Percentiles rank a stretch among this genome's conserved stretches.
Evolutionary conservation across 2,329 filamentous ascomycete species (phyloP).

Genomic region (Fusarium caatingaense): DNA sequence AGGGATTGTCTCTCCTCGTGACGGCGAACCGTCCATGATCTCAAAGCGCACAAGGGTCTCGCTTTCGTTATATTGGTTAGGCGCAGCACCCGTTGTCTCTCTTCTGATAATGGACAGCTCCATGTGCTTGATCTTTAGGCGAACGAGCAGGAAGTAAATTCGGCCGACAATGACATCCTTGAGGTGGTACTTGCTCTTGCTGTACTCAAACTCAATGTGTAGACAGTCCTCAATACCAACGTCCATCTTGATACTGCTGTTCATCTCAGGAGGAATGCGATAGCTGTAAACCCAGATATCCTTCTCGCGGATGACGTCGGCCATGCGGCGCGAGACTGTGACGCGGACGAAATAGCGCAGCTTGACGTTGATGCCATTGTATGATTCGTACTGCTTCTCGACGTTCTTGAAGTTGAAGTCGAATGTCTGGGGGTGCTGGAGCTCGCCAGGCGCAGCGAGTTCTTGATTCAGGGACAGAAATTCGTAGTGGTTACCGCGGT

Average conservation of each 20-base stretch:
- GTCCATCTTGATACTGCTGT: slow-evolving; percentile 99
- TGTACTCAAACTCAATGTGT: slow-evolving; percentile 99
- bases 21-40: slow-evolving; percentile 99
- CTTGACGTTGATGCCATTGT: slow-evolving; percentile 99
- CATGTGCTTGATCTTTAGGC: slow-evolving; percentile 99
- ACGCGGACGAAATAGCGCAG: slow-evolving; percentile 98
- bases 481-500: slow-evolving; percentile 98
- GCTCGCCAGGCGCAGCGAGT: slow-evolving; percentile 93
- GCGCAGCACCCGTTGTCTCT: slow-evolving; percentile 94
- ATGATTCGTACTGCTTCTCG: slow-evolving; percentile 99
- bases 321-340: slow-evolving; percentile 96
- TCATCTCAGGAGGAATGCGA: slow-evolving; percentile 96
- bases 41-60: slow-evolving; percentile 98
- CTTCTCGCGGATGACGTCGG: slow-evolving; percentile 98
- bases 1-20: slow-evolving; percentile 92
- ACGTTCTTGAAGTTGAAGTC: slow-evolving; percentile 99
- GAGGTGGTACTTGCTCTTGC: slow-evolving; percentile 98
- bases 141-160: slow-evolving; percentile 97
- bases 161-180: slow-evolving; percentile 99
- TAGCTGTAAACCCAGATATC: slow-evolving; percentile 99
- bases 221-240: slow-evolving; percentile 99
- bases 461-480: slow-evolving; percentile 98
- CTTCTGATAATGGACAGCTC: slow-evolving; percentile 96
- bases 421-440: slow-evolving; percentile 98
- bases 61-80: slow-evolving; percentile 99